Base-by-base conservation (phyloP, 257 asterid genomes). In the Penstemon eatonii region DNA sequence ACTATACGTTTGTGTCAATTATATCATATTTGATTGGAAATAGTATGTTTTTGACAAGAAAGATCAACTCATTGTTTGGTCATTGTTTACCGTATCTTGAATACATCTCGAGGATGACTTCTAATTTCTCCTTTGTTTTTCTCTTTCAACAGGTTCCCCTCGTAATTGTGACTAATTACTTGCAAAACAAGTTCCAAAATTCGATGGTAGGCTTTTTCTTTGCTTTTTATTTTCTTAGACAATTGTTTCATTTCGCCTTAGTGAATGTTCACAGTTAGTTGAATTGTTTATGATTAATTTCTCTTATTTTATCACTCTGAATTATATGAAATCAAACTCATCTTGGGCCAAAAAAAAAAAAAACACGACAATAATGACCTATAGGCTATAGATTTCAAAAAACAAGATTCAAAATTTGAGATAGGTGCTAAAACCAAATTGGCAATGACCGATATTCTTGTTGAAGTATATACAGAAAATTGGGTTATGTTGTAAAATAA, bases 151-250 rank as follows among this genome's bases (percentile, higher is more conserved):
- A 94, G 99, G 88, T 94, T 70, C 99, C 97, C 7, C 84, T 91
- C 62, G 99, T 91, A 54, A 79, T 94, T 40, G 69, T 94, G 77
- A 94, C 99, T 18, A 94, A 94, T 61, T 81, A 63, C 73, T 79
- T 94, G 84, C 96, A 89, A 78, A 56, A 89, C 77, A 91, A 89
- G 87, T 91, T 89, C 95, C 69, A 89, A 56, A 91, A 78, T 66
- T 94, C 97, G 3, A 94, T 87, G 96, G 99, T 94, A 73, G n/a
- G 85, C 72, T 74, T 66, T 57, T 25, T 2, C 2, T 56, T n/a
- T 38, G 1, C 39, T 42, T 43, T 63, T 56, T 56, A 36, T 37
- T 53, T 55, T 50, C 70, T 66, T 63, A 59, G 47, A 44, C 12
- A 61, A 40, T 73, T 41, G 36, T 49, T 60, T 50, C 63, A 33